Base-by-base conservation (phyloP, 2,329 filamentous ascomycete species). In the Alternaria hordeiaustralica region DNA sequence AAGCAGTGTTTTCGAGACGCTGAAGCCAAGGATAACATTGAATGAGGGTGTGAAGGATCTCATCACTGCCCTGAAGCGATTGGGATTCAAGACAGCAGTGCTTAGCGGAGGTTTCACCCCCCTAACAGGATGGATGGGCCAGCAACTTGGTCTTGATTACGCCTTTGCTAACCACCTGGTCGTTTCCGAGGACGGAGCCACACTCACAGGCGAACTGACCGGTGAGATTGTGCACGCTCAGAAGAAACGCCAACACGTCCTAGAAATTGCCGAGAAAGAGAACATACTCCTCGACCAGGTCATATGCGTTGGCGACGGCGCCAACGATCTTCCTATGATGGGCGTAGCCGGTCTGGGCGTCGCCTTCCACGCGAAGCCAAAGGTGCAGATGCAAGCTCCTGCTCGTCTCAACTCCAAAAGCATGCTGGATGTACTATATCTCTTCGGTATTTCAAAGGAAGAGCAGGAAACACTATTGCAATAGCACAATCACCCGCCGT, bases 101-200 rank as follows among this genome's bases (percentile, higher is more conserved):
- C 82, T 97, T 30, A 97, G 93, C 33, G 96, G 96, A 47, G 96
- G 96, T 0, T 99, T 99, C 81, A 88, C 92, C 67, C 94, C 95
- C 0, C 83, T 98, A 67, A 96, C 96, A 0, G 86, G 89, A 61
- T 98, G 94, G 93, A 87, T 98, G 36, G 94, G 92, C 15, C 84
- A 84, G 44, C 86, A 93, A 74, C 84, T 99, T 25, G 93, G 93
- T 13, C 88, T 99, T 60, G 92, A 98, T 79, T 90, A 97, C 75
- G 94, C 93, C 0, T 89, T 91, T 77, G 96, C 96, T 44, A 99
- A 99, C 79, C 90, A 95, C 72, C 90, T 95, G 0, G 86, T 89
- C 15, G 84, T 91, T 15, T 88, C 89, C 65, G 83, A 87, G 6
- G 77, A 79, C 26, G 75, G 75, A 6, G 65, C 83, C 13, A 84